Percentiles rank a stretch among this genome's conserved stretches.
phyloP scores from a whole-genome alignment of 2,329 filamentous ascomycete genomes.

The Botrytis cinerea region DNA sequence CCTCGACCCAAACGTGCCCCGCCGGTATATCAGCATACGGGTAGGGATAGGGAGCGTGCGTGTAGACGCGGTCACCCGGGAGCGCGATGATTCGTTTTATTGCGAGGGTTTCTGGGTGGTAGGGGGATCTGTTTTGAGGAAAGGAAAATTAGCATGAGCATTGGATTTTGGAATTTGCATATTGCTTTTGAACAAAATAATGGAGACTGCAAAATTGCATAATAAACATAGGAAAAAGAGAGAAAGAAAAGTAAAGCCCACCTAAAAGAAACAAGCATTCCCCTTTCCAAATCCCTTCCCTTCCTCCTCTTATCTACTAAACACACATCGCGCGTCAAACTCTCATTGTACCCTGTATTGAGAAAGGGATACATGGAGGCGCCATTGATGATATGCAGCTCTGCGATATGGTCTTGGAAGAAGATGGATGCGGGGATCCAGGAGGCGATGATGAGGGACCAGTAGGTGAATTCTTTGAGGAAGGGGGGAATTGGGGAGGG shows the following conservation, averaged over 20 bases:
- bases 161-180: neutral
- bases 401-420: slow-evolving; percentile 62
- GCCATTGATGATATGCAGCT: slow-evolving; percentile 59
- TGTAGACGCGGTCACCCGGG: slow-evolving; percentile 74
- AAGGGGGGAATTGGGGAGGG: slow-evolving; percentile 26
- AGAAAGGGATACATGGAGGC: slow-evolving; percentile 77
- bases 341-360: slow-evolving; percentile 65
- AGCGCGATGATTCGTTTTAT: slow-evolving; percentile 85
- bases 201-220: neutral
- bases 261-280: slow-evolving; percentile 75
- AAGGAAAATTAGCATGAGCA: neutral
- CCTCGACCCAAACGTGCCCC: slow-evolving; percentile 94
- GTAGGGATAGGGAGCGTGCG: slow-evolving; percentile 56
- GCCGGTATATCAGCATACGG: slow-evolving; percentile 66
- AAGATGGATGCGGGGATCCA: slow-evolving; percentile 64
- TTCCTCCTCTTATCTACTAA: slow-evolving; percentile 61
- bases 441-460: slow-evolving; percentile 55
- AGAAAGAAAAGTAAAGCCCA: slow-evolving; percentile 42
- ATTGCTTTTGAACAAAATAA: neutral
- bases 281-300: slow-evolving; percentile 60
- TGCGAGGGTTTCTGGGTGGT: slow-evolving; percentile 65
- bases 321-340: slow-evolving; percentile 55
- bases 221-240: too few species aligned
- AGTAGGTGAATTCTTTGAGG: slow-evolving; percentile 45
- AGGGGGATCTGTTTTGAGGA: slow-evolving; percentile 60